These are phyloP conservation scores for Cryptococcus sp. DNA, from an alignment of 1,284 basidiomycete species.

Conservation along the genomic window DNA sequence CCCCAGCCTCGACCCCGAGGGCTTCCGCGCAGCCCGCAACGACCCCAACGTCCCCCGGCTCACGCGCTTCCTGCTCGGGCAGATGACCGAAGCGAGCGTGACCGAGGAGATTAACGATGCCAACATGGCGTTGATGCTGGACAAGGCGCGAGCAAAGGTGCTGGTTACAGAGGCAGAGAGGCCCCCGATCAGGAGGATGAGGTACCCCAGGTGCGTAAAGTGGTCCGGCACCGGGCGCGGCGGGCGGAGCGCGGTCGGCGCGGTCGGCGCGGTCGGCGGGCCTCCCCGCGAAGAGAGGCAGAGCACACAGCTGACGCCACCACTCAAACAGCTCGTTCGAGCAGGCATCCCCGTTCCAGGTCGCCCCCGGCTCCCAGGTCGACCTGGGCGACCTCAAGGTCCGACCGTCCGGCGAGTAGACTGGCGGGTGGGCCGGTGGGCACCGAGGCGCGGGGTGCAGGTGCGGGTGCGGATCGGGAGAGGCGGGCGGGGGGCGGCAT, in stretches of 20 bases:
- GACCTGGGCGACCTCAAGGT: slow-evolving; percentile 45
- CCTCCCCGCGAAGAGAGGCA: slow-evolving; percentile 33
- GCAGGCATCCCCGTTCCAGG: slow-evolving; percentile 46
- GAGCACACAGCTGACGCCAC: slow-evolving; percentile 5
- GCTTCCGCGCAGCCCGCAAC: slow-evolving; percentile 19
- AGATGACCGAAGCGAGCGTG: slow-evolving; percentile 42
- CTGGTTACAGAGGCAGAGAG: slow-evolving; percentile 52
- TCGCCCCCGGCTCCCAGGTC: slow-evolving; percentile 48
- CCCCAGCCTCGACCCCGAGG: slow-evolving; percentile 36
- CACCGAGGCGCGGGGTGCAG: no score
- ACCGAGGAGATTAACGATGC: slow-evolving; percentile 43
- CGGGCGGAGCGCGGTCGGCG: neutral
- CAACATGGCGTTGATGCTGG: slow-evolving; percentile 48
- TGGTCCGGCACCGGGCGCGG: neutral
- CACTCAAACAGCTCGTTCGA: slow-evolving; percentile 47
- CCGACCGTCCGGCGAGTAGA: slow-evolving; percentile 3
- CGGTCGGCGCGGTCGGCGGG: neutral
- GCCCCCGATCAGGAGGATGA: slow-evolving; percentile 46
- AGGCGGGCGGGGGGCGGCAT: no score
- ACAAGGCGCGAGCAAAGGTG: slow-evolving; percentile 49
- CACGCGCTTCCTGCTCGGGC: slow-evolving; percentile 45
- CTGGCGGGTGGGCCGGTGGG: no score
- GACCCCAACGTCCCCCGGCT: slow-evolving; percentile 30
- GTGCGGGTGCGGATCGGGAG: no score
- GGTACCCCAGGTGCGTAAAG: slow-evolving; percentile 45